Conservation (phyloP, 2,329 filamentous ascomycete species). For the Aspergillus bombycis region DNA sequence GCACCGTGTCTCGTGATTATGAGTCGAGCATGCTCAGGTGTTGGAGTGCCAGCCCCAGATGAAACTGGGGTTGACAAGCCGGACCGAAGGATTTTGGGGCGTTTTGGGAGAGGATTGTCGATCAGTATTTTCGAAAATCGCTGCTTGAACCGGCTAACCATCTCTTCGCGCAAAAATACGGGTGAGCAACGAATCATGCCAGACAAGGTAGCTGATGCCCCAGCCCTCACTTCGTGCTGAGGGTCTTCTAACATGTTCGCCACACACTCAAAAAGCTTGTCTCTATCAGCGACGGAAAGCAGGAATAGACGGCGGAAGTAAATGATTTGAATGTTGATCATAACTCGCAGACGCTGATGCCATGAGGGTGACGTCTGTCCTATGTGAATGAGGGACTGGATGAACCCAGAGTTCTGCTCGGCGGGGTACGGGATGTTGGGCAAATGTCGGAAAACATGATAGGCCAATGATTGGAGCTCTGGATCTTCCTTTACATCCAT, state of each 20-base stretch:
- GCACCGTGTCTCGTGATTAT: conserved; percentile 85
- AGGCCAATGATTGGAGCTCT: conserved; percentile 89
- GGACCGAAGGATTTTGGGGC: conserved; percentile 41
- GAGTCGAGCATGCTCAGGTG: conserved; percentile 66
- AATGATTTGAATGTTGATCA: conserved; percentile 98
- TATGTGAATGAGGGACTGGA: conserved; percentile 82
- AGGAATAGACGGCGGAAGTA: conserved; percentile 97
- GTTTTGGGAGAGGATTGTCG: conserved; percentile 85
- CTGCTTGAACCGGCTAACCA: conserved; percentile 73
- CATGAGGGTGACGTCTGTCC: conserved; percentile 82
- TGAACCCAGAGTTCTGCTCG: conserved; percentile 83
- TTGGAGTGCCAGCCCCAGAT: conserved; percentile 52
- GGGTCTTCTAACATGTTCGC: conserved; percentile 89
- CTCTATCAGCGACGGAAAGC: conserved; percentile 72
- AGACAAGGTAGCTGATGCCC: conserved; percentile 87
- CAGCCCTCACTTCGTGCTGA: conserved; percentile 91
- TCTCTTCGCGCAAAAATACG: conserved; percentile 72
- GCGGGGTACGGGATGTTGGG: conserved; percentile 91
- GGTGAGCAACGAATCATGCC: conserved; percentile 99
- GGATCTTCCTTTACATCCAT: conserved; percentile 99
- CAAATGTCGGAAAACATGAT: conserved; percentile 94
- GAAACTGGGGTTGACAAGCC: conserved; percentile 47
- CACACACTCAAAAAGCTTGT: conserved; percentile 86
- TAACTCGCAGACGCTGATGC: conserved; percentile 91
- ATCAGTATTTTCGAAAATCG: conserved; percentile 78